These are phyloP conservation scores for Populus pruinosa DNA, from an alignment of 345 rosid species.

Conservation along the genomic window DNA sequence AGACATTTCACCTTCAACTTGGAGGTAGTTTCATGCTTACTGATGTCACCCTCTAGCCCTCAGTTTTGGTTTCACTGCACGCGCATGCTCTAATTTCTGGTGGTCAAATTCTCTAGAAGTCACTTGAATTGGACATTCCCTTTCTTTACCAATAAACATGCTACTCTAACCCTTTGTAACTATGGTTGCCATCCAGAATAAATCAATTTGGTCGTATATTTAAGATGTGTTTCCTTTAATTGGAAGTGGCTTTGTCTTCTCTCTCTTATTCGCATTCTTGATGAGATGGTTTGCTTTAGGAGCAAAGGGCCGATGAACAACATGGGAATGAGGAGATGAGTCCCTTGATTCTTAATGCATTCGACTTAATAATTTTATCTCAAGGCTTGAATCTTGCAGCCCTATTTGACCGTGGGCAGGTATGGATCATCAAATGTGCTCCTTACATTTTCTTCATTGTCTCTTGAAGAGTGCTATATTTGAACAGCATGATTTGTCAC, in stretches of 20 bases:
- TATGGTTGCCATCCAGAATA: not conserved
- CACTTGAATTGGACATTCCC: not conserved
- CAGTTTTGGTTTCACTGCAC: not conserved
- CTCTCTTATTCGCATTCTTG: slow-evolving; percentile 9
- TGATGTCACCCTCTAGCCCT: not conserved
- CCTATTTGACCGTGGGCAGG: slow-evolving; percentile 87
- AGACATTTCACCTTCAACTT: not conserved
- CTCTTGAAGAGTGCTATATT: not conserved
- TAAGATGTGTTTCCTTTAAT: not conserved
- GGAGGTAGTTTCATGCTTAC: not conserved
- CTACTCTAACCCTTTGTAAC: not conserved
- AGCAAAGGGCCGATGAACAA: slow-evolving; percentile 46
- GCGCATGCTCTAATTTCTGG: not conserved
- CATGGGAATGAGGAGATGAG: slow-evolving; percentile 52
- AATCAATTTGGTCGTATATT: not conserved
- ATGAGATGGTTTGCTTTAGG: slow-evolving; percentile 40
- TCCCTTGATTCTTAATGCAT: slow-evolving; percentile 89
- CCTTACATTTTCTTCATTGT: slow-evolving; percentile 5
- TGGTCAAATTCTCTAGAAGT: not conserved
- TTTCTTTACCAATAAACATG: not conserved
- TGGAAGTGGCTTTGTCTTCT: not conserved
- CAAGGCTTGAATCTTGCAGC: slow-evolving; percentile 94
- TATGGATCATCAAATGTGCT: slow-evolving; percentile 20
- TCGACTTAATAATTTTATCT: slow-evolving; percentile 83
- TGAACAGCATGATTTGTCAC: not conserved